Conservation (phyloP, 2,329 filamentous ascomycete species). For the Penicillium sp. region DNA sequence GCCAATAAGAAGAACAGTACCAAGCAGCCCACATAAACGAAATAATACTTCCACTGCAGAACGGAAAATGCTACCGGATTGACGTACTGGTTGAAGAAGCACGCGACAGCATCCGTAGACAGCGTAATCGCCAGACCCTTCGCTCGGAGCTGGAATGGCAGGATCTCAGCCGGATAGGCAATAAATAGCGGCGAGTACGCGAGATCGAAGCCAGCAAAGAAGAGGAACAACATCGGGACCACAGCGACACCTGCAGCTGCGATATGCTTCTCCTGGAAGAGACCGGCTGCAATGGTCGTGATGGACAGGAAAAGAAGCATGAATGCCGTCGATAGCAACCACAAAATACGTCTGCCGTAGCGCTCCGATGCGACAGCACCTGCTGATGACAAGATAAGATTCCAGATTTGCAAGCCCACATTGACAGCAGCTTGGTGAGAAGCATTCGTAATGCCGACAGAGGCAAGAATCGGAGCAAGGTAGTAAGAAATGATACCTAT, state of each 20-base stretch:
- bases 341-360: slow-evolving; percentile 24
- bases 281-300: slow-evolving; percentile 21
- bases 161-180: slow-evolving; percentile 32
- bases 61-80: slow-evolving; percentile 44
- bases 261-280: slow-evolving; percentile 23
- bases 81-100: slow-evolving; percentile 45
- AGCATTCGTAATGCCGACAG: slow-evolving; percentile 29
- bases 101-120: slow-evolving; percentile 26
- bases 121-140: slow-evolving; percentile 34
- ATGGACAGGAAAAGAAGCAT: slow-evolving; percentile 26
- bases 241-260: slow-evolving; percentile 30
- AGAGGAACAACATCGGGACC: slow-evolving; percentile 37
- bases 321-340: slow-evolving; percentile 18
- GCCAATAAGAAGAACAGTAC: slow-evolving; percentile 21
- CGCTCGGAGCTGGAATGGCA: slow-evolving; percentile 39
- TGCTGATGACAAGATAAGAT: slow-evolving; percentile 20
- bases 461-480: slow-evolving; percentile 39
- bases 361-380: slow-evolving; percentile 23
- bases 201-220: slow-evolving; percentile 32
- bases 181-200: slow-evolving; percentile 29
- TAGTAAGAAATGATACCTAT: slow-evolving; percentile 35
- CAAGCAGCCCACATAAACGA: slow-evolving; percentile 42
- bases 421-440: slow-evolving; percentile 27
- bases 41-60: slow-evolving; percentile 46
- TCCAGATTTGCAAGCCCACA: slow-evolving; percentile 23